Conservation (phyloP, 139 green algal species). For the Picochlorum sp. region DNA sequence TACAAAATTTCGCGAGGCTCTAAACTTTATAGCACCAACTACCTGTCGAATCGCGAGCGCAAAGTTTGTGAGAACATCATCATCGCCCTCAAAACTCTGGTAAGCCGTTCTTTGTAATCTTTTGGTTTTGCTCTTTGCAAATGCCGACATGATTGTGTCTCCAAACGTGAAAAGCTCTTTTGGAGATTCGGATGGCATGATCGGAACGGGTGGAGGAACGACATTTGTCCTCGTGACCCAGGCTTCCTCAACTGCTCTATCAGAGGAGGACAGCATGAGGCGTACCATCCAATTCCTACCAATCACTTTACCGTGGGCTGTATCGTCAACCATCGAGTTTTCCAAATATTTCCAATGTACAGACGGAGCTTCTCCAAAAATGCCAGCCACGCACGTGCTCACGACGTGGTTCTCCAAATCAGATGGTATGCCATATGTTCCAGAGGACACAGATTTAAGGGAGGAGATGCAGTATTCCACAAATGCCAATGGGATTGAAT, state of each 20-base stretch:
- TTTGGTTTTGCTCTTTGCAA: background rate
- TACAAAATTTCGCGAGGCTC: background rate
- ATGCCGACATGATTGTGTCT: conserved; percentile 1
- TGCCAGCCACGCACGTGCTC: background rate
- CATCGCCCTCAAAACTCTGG: background rate
- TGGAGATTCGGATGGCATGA: background rate
- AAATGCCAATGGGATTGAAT: background rate
- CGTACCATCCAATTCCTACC: conserved; percentile 3
- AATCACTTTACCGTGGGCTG: background rate
- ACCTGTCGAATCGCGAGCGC: background rate
- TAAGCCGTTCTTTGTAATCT: background rate
- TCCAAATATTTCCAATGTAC: conserved; percentile 7
- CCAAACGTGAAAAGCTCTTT: background rate
- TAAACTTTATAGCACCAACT: background rate
- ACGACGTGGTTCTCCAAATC: background rate
- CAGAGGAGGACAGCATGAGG: conserved; percentile 3
- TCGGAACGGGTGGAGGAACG: background rate
- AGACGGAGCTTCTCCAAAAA: background rate
- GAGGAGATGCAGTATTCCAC: background rate
- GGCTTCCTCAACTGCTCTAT: background rate
- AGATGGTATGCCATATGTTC: background rate
- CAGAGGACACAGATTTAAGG: background rate
- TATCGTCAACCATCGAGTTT: background rate
- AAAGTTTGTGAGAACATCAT: conserved; percentile 9
- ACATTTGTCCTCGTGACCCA: background rate